Evolutionary conservation across 2,329 filamentous ascomycete genomes (phyloP).

Genomic region (Ascochyta koolunga): DNA sequence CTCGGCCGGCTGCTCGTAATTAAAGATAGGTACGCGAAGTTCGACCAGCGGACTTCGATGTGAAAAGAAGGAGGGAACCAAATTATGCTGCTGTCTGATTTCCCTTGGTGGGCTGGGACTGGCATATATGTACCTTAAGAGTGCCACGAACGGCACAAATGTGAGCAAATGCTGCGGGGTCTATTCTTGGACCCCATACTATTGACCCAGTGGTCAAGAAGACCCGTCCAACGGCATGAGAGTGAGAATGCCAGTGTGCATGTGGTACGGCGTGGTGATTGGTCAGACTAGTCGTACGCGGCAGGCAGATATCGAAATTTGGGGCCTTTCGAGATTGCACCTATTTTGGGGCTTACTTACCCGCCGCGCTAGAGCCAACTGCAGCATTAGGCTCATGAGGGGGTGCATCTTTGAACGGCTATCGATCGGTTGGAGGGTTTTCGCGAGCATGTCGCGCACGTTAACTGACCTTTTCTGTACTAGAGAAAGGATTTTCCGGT

Average conservation of each 20-base stretch:
- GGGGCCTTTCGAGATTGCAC: conserved; percentile 41
- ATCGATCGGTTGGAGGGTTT: conserved; percentile 37
- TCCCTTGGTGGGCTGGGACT: conserved; percentile 35
- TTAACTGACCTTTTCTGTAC: conserved; percentile 39
- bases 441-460: conserved; percentile 40
- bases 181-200: conserved; percentile 55
- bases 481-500: conserved; percentile 25
- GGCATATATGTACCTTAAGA: conserved; percentile 56
- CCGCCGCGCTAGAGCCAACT: conserved; percentile 39
- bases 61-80: conserved; percentile 49
- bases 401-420: conserved; percentile 32
- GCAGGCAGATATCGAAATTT: conserved; percentile 42
- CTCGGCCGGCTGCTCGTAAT: conserved; percentile 51
- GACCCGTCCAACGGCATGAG: conserved; percentile 36
- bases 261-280: conserved; percentile 33
- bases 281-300: conserved; percentile 32
- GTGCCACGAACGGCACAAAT: conserved; percentile 46
- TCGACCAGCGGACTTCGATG: conserved; percentile 56
- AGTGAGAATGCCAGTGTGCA: conserved; percentile 35
- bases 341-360: conserved; percentile 50
- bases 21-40: conserved; percentile 56
- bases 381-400: conserved; percentile 23
- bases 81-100: conserved; percentile 56
- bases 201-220: conserved; percentile 33
- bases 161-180: conserved; percentile 50